These are phyloP conservation scores for Boeremia exigua DNA, from an alignment of 2,329 filamentous ascomycete species.

Conservation along the genomic window DNA sequence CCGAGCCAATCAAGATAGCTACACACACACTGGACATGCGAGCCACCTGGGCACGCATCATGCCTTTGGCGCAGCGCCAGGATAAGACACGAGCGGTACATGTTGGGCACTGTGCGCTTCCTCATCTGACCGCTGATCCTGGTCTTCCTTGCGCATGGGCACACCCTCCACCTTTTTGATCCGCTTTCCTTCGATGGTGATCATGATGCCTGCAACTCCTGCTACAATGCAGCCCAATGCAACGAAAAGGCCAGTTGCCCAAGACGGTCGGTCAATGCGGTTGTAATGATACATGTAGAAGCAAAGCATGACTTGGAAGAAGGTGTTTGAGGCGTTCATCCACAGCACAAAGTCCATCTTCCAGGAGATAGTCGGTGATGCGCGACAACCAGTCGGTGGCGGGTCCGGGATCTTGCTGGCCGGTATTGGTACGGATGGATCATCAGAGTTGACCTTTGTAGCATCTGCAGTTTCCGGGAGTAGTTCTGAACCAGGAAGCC, in stretches of 20 bases:
- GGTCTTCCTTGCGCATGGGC: slow-evolving; percentile 37
- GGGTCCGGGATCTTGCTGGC: slow-evolving; percentile 66
- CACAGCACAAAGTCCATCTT: slow-evolving; percentile 81
- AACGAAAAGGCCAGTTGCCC: slow-evolving; percentile 81
- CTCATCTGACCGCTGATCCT: slow-evolving; percentile 25
- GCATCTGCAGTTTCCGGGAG: slow-evolving; percentile 49
- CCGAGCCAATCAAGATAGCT: slow-evolving; percentile 14
- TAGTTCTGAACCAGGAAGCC: slow-evolving; percentile 68
- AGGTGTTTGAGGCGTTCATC: slow-evolving; percentile 79
- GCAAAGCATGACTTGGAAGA: slow-evolving; percentile 75
- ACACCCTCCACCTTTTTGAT: slow-evolving; percentile 49
- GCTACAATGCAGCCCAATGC: slow-evolving; percentile 74
- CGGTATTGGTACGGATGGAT: slow-evolving; percentile 67
- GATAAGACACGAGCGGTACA: slow-evolving; percentile 25
- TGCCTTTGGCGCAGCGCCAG: slow-evolving; percentile 28
- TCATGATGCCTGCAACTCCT: slow-evolving; percentile 70
- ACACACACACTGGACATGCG: slow-evolving; percentile 4
- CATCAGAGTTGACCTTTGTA: slow-evolving; percentile 40
- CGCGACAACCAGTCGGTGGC: slow-evolving; percentile 74
- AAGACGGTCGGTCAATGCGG: slow-evolving; percentile 74
- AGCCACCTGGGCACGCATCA: slow-evolving; percentile 29
- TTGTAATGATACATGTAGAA: slow-evolving; percentile 86
- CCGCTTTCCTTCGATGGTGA: slow-evolving; percentile 70
- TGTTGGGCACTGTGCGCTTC: slow-evolving; percentile 29
- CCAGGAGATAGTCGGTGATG: slow-evolving; percentile 71